These are phyloP conservation scores for Hypoxylon lienhwacheense DNA, from an alignment of 495 filamentous ascomycete species.

Conservation along the genomic window DNA sequence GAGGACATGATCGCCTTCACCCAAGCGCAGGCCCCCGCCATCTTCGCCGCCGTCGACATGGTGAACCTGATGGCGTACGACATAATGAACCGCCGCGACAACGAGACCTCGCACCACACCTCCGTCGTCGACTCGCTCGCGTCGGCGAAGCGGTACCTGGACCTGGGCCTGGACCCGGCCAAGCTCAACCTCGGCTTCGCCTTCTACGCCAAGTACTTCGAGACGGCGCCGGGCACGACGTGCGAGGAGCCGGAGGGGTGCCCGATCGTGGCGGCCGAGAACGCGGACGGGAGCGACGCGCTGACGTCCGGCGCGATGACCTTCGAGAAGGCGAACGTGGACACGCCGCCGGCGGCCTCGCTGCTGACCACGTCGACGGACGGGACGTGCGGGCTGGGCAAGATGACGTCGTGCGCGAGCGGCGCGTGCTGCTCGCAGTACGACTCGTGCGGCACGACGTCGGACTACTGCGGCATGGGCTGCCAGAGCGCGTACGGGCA, in stretches of 20 bases:
- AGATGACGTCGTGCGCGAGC: conserved; percentile 3
- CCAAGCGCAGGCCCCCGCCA: conserved; percentile 52
- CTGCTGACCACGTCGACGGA: conserved; percentile 6
- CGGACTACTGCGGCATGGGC: conserved; percentile 20
- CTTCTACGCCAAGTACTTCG: conserved; percentile 69
- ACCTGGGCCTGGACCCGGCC: conserved; percentile 50
- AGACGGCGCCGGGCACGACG: conserved; percentile 42
- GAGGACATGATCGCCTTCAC: conserved; percentile 65
- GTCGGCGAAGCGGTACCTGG: conserved; percentile 55
- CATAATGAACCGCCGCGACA: conserved; percentile 65
- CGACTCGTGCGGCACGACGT: conserved; percentile 33
- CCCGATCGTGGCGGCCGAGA: conserved; percentile 55
- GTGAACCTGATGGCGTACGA: conserved; percentile 72
- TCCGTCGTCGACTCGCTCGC: conserved; percentile 51
- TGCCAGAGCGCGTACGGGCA: conserved; percentile 34
- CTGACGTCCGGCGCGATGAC: conserved; percentile 59
- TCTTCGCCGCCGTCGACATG: conserved; percentile 60
- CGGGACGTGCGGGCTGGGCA: conserved; percentile 20
- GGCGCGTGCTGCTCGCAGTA: conserved; percentile 27
- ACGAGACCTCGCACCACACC: conserved; percentile 58
- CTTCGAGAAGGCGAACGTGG: conserved; percentile 40
- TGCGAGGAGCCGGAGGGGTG: conserved; percentile 56
- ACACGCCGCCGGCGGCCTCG: conserved; percentile 31
- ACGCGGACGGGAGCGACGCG: conserved; percentile 58
- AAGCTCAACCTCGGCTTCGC: conserved; percentile 68